phyloP scores from a whole-genome alignment of 768 basidiomycete genomes.

The Tephrocybe sp. region DNA sequence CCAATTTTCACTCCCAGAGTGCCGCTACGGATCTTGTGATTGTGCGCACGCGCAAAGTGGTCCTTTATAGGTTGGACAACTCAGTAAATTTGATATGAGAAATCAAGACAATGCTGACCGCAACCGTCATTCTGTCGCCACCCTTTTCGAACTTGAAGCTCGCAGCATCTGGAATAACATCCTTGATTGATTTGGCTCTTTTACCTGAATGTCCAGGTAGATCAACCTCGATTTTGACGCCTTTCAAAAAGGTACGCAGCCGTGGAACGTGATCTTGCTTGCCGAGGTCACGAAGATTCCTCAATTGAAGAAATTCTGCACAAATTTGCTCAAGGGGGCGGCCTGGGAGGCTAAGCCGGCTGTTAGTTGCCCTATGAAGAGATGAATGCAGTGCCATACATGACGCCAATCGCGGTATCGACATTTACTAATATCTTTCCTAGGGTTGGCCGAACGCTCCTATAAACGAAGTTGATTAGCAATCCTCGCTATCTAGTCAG shows the following conservation, averaged over 20 bases:
- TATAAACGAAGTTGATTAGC: conserved; percentile 14
- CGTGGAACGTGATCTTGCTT: conserved; percentile 16
- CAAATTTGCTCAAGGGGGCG: conserved; percentile 21
- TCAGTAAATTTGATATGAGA: background rate
- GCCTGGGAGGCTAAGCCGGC: conserved; percentile 22
- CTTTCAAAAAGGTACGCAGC: conserved; percentile 26
- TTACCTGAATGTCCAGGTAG: conserved; percentile 20
- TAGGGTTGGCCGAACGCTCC: conserved; percentile 40
- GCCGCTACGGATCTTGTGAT: conserved; percentile 18
- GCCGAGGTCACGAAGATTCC: conserved; percentile 18
- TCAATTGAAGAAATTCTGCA: conserved; percentile 15
- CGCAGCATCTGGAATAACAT: conserved; percentile 26
- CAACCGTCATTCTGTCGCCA: conserved; percentile 23
- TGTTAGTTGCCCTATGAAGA: background rate
- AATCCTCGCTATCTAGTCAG: background rate
- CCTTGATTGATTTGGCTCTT: conserved; percentile 24
- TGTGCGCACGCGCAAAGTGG: conserved; percentile 25
- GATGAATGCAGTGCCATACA: conserved; percentile 26
- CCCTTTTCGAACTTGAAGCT: conserved; percentile 24
- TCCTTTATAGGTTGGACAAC: conserved; percentile 15
- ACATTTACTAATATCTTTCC: conserved; percentile 38
- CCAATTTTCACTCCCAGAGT: conserved; percentile 28
- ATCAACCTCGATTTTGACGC: conserved; percentile 25
- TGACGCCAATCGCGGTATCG: conserved; percentile 38
- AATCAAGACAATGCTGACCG: conserved; percentile 17